Evolutionary conservation across 306 rosid genomes (phyloP).

Genomic region (Vigna nakashimae): DNA sequence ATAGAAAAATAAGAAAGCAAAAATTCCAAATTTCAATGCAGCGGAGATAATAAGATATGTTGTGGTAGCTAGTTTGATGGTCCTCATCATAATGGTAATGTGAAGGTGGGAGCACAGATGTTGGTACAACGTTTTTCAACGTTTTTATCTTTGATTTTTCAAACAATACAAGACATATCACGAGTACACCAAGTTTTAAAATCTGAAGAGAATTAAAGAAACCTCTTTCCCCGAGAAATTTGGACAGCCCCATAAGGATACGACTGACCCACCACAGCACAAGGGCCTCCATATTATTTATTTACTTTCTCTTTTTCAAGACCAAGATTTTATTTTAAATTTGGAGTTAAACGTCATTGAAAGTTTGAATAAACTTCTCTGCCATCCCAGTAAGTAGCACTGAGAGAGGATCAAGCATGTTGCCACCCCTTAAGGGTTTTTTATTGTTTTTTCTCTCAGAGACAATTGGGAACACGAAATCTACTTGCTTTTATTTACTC

Average conservation of each 20-base stretch:
- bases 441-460: slow-evolving; percentile 18
- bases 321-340: slow-evolving; percentile 37
- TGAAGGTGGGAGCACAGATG: slow-evolving; percentile 25
- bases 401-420: slow-evolving; percentile 41
- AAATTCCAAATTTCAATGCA: slow-evolving; percentile 40
- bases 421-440: slow-evolving; percentile 26
- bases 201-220: slow-evolving; percentile 32
- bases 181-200: slow-evolving; percentile 21
- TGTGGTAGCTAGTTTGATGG: slow-evolving; percentile 4
- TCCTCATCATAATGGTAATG: slow-evolving; percentile 28
- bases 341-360: slow-evolving; percentile 35
- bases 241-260: slow-evolving; percentile 51
- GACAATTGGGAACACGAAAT: slow-evolving; percentile 30
- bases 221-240: slow-evolving; percentile 46
- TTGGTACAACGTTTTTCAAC: slow-evolving; percentile 36
- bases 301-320: neutral
- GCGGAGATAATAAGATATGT: slow-evolving; percentile 24
- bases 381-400: slow-evolving; percentile 33
- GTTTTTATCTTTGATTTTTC: neutral
- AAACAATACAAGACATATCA: neutral
- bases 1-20: slow-evolving; percentile 12
- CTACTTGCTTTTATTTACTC: slow-evolving; percentile 27
- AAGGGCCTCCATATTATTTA: neutral
- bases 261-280: slow-evolving; percentile 45
- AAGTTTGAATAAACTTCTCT: slow-evolving; percentile 36